These are phyloP conservation scores for Adenanthera pavonina DNA, from an alignment of 306 rosid genomes.

Conservation along the genomic window DNA sequence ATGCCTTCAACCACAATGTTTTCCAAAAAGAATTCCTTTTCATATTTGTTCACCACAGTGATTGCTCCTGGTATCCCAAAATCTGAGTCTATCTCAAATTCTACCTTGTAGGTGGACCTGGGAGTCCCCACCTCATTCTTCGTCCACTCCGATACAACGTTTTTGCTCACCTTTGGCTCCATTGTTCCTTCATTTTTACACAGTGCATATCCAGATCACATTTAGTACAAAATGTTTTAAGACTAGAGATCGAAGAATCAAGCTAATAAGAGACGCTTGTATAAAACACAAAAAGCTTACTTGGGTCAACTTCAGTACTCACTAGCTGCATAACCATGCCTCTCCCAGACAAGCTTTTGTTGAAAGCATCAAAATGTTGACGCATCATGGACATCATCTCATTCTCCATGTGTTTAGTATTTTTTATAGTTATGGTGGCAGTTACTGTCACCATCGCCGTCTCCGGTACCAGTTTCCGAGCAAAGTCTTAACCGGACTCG, in stretches of 20 bases:
- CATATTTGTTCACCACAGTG: conserved; percentile 33
- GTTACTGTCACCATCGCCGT: conserved; percentile 25
- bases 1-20: conserved; percentile 34
- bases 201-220: neutral
- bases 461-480: neutral
- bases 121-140: neutral
- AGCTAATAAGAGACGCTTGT: neutral
- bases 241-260: too few relatives aligned
- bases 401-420: conserved; percentile 11
- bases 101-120: conserved; percentile 20
- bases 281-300: conserved; percentile 21
- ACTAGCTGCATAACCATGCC: conserved; percentile 44
- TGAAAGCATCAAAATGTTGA: conserved; percentile 9
- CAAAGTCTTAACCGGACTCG: neutral
- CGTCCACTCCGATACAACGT: conserved; percentile 27
- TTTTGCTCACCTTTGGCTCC: conserved; percentile 46
- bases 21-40: conserved; percentile 50
- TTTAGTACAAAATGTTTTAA: too few relatives aligned
- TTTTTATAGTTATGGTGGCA: conserved; percentile 22
- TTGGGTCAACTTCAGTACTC: conserved; percentile 39
- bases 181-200: conserved; percentile 32
- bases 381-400: conserved; percentile 29
- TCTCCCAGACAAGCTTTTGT: neutral
- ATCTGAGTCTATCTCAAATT: conserved; percentile 52
- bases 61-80: conserved; percentile 58